Evolutionary conservation across 164 flowering plant genomes (phyloP).

Genomic region (Berberis thunbergii): DNA sequence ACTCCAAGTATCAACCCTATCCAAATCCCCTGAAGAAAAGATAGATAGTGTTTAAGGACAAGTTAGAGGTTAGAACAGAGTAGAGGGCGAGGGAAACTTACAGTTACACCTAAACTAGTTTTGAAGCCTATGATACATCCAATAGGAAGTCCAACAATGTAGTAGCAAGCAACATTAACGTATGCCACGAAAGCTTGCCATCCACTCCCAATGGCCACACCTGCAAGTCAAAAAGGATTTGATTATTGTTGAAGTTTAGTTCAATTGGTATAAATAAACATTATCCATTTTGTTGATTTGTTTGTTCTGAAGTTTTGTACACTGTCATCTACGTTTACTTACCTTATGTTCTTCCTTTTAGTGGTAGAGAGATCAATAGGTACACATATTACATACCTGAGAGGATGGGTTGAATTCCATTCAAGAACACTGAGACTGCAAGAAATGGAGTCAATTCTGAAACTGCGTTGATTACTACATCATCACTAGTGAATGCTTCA

Average conservation of each 20-base stretch:
- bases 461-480: constrained; percentile 42
- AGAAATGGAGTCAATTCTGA: constrained; percentile 49
- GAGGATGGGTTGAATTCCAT: constrained; percentile 72
- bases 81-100: constrained; percentile 23
- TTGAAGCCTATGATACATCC: constrained; percentile 78
- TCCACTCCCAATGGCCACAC: constrained; percentile 78
- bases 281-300: too few species aligned
- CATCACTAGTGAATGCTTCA: constrained; percentile 39
- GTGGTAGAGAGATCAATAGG: too few species aligned
- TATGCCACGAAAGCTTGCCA: constrained; percentile 81
- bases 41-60: background rate
- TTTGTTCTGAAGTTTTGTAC: too few species aligned
- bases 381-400: constrained; percentile 30
- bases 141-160: constrained; percentile 66
- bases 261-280: too few species aligned
- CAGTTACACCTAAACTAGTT: constrained; percentile 52
- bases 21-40: constrained; percentile 56
- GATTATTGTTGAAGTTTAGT: background rate
- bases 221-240: constrained; percentile 13
- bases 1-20: constrained; percentile 75
- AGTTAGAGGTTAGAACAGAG: background rate
- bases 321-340: too few species aligned
- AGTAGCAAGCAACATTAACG: constrained; percentile 59
- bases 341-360: too few species aligned
- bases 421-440: constrained; percentile 54